Evolutionary conservation across 2,329 filamentous ascomycete genomes (phyloP).

Genomic region (Hysterium pulicare): DNA sequence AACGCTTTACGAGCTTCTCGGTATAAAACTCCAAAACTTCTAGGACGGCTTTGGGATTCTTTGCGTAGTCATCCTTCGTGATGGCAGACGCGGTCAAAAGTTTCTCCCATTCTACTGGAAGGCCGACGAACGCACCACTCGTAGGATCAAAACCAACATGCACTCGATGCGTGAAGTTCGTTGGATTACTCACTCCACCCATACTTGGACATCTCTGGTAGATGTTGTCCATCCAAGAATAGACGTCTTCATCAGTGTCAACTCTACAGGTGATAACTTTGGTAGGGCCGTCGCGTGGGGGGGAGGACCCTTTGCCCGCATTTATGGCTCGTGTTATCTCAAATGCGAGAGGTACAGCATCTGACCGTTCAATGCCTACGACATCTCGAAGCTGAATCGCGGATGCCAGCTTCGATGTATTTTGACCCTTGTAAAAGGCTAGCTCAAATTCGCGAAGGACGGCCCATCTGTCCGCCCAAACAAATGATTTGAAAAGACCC

Average conservation of each 20-base stretch:
- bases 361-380: slow-evolving; percentile 83
- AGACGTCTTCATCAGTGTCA: slow-evolving; percentile 93
- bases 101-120: slow-evolving; percentile 96
- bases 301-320: slow-evolving; percentile 54
- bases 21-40: slow-evolving; percentile 84
- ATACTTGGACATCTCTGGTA: slow-evolving; percentile 95
- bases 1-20: slow-evolving; percentile 70
- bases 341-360: slow-evolving; percentile 87
- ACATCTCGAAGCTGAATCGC: slow-evolving; percentile 84
- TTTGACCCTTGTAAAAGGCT: slow-evolving; percentile 91
- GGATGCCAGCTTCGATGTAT: slow-evolving; percentile 75
- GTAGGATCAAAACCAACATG: slow-evolving; percentile 97
- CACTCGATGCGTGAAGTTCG: slow-evolving; percentile 94
- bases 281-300: slow-evolving; percentile 75
- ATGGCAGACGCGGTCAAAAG: slow-evolving; percentile 93
- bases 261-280: slow-evolving; percentile 89
- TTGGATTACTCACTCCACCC: slow-evolving; percentile 97
- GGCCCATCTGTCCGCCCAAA: slow-evolving; percentile 87
- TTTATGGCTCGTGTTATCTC: slow-evolving; percentile 79
- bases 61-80: slow-evolving; percentile 97
- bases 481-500: slow-evolving; percentile 74
- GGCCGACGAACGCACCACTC: slow-evolving; percentile 88
- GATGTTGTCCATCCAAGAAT: slow-evolving; percentile 98
- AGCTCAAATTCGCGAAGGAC: slow-evolving; percentile 89
- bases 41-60: slow-evolving; percentile 71